phyloP scores from a whole-genome alignment of 2,329 filamentous ascomycete species.

The Pseudogymnoascus pannorum region DNA sequence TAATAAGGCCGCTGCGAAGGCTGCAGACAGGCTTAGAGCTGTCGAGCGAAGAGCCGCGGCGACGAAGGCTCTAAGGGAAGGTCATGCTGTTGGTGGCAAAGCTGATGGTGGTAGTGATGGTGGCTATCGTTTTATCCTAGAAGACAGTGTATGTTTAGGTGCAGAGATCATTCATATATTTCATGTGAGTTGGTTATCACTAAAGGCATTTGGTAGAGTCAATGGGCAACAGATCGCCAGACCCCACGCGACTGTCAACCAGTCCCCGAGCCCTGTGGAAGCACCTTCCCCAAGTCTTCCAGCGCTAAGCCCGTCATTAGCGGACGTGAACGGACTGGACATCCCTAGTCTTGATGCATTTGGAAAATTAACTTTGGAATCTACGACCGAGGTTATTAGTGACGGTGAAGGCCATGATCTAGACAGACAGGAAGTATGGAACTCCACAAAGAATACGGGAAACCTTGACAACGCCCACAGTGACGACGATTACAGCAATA shows the following conservation, averaged over 20 bases:
- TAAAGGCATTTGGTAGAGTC: background rate
- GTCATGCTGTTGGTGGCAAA: background rate
- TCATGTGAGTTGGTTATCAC: background rate
- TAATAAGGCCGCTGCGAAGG: too few relatives aligned
- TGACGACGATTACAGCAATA: background rate
- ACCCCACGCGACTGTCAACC: background rate
- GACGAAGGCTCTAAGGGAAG: background rate
- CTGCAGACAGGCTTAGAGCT: too few relatives aligned
- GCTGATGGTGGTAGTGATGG: background rate
- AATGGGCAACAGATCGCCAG: background rate
- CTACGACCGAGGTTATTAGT: background rate
- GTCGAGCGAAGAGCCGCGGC: background rate
- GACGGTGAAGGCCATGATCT: background rate
- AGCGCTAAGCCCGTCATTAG: background rate
- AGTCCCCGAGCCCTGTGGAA: background rate
- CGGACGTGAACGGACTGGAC: background rate
- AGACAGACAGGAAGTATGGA: background rate
- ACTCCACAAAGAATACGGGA: background rate
- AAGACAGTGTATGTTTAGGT: background rate
- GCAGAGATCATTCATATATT: background rate
- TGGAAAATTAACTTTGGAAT: background rate
- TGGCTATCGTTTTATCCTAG: background rate
- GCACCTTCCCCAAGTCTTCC: background rate
- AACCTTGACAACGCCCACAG: background rate
- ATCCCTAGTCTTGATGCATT: background rate